phyloP scores from a whole-genome alignment of 2,329 filamentous ascomycete species.

The Meredithiella fracta region DNA sequence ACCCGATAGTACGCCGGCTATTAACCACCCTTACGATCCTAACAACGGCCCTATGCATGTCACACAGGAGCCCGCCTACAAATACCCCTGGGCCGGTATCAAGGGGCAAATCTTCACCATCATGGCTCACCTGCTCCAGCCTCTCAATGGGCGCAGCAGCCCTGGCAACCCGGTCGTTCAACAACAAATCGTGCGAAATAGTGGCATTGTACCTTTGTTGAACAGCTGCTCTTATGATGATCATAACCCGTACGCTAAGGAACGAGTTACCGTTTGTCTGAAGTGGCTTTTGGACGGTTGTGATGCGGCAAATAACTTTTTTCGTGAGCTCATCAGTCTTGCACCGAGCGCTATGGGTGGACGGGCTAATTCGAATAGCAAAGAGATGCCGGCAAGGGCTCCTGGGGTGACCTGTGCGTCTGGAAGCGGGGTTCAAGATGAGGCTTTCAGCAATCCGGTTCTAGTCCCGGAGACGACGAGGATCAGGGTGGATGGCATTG shows the following conservation, averaged over 20 bases:
- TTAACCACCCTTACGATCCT: slow-evolving; percentile 23
- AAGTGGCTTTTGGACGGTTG: slow-evolving; percentile 68
- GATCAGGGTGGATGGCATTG: slow-evolving; percentile 38
- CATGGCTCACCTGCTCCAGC: slow-evolving; percentile 75
- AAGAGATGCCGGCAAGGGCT: slow-evolving; percentile 19
- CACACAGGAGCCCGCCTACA: slow-evolving; percentile 47
- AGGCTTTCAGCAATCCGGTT: not conserved
- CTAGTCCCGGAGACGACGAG: slow-evolving; percentile 8
- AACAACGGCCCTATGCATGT: slow-evolving; percentile 18
- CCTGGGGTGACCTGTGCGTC: slow-evolving; percentile 20
- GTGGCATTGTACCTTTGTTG: slow-evolving; percentile 73
- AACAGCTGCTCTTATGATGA: slow-evolving; percentile 86
- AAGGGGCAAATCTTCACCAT: slow-evolving; percentile 89
- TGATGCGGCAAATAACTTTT: slow-evolving; percentile 53
- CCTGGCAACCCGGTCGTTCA: slow-evolving; percentile 62
- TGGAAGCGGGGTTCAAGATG: slow-evolving; percentile 21
- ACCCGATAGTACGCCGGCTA: slow-evolving; percentile 25
- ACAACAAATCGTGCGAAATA: slow-evolving; percentile 68
- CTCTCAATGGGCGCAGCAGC: slow-evolving; percentile 44
- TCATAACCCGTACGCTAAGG: slow-evolving; percentile 84
- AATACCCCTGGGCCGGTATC: slow-evolving; percentile 54
- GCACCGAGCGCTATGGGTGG: slow-evolving; percentile 20
- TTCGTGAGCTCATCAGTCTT: slow-evolving; percentile 43
- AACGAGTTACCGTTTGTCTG: slow-evolving; percentile 76
- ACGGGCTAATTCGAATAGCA: not conserved